A percentile compares a stretch with the other conserved stretches of the same genome.
Evolutionary conservation across 2,329 filamentous ascomycete species (phyloP).

Genomic region (Fusarium luffae): DNA sequence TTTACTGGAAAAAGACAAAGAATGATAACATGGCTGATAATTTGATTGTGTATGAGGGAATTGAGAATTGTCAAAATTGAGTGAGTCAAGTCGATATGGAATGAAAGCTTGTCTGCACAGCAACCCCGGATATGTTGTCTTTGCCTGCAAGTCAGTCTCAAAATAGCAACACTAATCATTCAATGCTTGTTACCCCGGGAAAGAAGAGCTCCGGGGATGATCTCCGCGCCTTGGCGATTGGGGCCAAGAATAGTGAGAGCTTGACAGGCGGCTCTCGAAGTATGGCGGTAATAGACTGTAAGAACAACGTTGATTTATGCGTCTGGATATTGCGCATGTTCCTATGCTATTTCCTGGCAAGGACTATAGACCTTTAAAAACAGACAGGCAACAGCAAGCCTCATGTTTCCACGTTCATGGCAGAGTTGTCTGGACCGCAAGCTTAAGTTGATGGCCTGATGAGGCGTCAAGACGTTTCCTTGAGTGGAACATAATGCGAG

Average conservation of each 20-base stretch:
- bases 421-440: background rate
- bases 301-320: no score
- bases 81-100: background rate
- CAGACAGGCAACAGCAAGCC: no score
- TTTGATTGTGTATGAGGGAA: background rate
- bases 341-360: background rate
- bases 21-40: background rate
- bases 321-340: background rate
- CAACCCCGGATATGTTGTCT: conserved; percentile 1
- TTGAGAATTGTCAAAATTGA: background rate
- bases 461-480: background rate
- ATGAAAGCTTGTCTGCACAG: background rate
- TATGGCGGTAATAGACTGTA: background rate
- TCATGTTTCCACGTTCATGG: background rate
- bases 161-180: conserved; percentile 28
- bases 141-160: conserved; percentile 11
- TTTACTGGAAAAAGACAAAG: background rate
- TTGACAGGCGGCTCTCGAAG: conserved; percentile 1
- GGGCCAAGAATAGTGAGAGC: background rate
- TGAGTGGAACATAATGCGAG: background rate
- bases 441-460: background rate
- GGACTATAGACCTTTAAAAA: no score
- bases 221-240: conserved; percentile 14
- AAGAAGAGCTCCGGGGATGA: conserved; percentile 6
- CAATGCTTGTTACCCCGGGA: conserved; percentile 13